Percentiles rank a stretch among this genome's conserved stretches.
These are phyloP conservation scores for Paraphysoderma sedebokerense DNA, from an alignment of 371 early-diverging fungal genomes.

Conservation along the genomic window DNA sequence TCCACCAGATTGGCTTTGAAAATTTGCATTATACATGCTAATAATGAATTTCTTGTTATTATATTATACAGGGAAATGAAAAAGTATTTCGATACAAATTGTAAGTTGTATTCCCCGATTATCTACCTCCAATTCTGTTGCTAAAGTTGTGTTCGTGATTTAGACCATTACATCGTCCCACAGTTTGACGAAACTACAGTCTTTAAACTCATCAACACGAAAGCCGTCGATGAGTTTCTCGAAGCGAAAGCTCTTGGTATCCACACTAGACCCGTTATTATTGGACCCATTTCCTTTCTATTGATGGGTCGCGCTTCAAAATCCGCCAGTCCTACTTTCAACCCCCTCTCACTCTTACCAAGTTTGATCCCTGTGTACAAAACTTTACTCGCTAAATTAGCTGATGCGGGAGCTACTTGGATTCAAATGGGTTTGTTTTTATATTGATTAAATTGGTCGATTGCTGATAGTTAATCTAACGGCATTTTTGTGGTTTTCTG, in stretches of 20 bases:
- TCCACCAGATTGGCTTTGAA: too few species aligned
- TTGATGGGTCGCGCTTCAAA: conserved; percentile 62
- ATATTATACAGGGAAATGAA: background rate
- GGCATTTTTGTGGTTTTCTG: too few species aligned
- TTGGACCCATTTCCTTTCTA: conserved; percentile 85
- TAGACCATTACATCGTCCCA: conserved; percentile 60
- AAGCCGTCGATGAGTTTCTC: conserved; percentile 70
- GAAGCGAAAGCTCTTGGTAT: conserved; percentile 85
- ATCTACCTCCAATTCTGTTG: background rate
- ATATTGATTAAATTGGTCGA: too few species aligned
- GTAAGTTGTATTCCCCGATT: conserved; percentile 22
- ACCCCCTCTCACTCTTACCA: conserved; percentile 19
- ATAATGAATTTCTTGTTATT: background rate
- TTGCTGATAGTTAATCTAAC: too few species aligned
- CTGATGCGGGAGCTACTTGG: conserved; percentile 62
- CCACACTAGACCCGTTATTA: conserved; percentile 73
- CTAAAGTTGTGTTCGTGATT: background rate
- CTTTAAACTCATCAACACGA: conserved; percentile 45
- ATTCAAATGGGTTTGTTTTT: background rate
- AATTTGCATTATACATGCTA: conserved; percentile 59
- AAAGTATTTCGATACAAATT: conserved; percentile 92
- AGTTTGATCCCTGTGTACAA: conserved; percentile 61
- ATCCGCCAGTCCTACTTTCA: conserved; percentile 15
- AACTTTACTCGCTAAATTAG: conserved; percentile 53
- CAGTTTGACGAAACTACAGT: conserved; percentile 57